These are phyloP conservation scores for Volvox africanus DNA, from an alignment of 139 green algal species.

Conservation along the genomic window DNA sequence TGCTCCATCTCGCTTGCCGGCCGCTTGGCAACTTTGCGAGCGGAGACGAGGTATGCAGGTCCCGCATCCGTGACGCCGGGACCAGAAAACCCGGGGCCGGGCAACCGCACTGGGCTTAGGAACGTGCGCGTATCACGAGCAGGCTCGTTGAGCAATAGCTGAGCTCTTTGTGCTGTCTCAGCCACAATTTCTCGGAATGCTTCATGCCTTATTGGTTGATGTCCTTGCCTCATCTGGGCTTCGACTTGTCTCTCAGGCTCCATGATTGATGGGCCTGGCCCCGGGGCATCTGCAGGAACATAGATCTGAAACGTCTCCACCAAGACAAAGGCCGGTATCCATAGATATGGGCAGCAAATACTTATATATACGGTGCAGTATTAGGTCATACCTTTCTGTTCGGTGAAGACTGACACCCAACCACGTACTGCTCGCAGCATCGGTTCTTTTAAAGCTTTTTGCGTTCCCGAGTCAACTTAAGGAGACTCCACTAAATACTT, in stretches of 20 bases:
- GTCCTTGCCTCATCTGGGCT: background rate
- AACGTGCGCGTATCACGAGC: background rate
- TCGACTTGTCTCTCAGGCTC: background rate
- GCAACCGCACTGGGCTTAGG: background rate
- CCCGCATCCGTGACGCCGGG: background rate
- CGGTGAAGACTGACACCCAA: conserved; percentile 7
- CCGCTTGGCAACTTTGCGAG: conserved; percentile 37
- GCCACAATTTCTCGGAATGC: background rate
- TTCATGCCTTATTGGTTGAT: background rate
- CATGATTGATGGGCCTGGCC: background rate
- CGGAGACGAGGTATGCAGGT: conserved; percentile 28
- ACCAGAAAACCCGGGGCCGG: background rate
- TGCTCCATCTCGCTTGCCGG: conserved; percentile 8
- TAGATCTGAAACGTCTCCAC: background rate
- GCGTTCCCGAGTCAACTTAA: background rate
- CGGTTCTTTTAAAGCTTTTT: background rate
- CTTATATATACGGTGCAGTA: background rate
- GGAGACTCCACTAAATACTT: no score
- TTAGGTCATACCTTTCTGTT: background rate
- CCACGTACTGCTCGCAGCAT: conserved; percentile 26
- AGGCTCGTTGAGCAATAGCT: background rate
- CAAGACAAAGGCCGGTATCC: background rate
- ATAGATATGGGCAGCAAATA: background rate
- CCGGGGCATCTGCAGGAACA: background rate
- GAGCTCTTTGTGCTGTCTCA: background rate